Percentiles rank a stretch among this genome's conserved stretches.
These are phyloP conservation scores for Pleurotus eryngii DNA, from an alignment of 768 basidiomycete genomes.

Conservation along the genomic window DNA sequence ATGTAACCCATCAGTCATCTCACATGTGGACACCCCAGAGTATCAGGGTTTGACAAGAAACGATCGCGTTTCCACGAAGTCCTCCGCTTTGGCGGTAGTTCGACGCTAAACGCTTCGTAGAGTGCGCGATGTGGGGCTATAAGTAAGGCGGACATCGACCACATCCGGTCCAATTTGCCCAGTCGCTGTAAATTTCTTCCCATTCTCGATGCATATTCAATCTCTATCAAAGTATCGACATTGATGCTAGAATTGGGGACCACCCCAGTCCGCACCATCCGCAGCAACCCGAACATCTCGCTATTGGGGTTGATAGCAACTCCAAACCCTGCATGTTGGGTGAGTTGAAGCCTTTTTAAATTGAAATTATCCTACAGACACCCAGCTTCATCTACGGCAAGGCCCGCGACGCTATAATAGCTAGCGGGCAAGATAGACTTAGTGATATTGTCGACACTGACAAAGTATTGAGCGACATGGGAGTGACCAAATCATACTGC, in stretches of 20 bases:
- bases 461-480: constrained; percentile 76
- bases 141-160: constrained; percentile 20
- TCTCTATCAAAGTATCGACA: constrained; percentile 76
- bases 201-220: constrained; percentile 66
- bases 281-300: constrained; percentile 51
- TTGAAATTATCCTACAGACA: too few species aligned
- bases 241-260: constrained; percentile 67
- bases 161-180: constrained; percentile 63
- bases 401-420: constrained; percentile 73
- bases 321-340: too few species aligned
- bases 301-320: constrained; percentile 14
- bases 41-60: too few species aligned
- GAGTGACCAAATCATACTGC: constrained; percentile 72
- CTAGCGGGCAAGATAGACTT: constrained; percentile 64
- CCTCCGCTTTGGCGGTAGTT: constrained; percentile 42
- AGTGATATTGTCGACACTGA: constrained; percentile 58
- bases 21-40: too few species aligned
- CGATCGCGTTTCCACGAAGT: constrained; percentile 62
- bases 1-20: too few species aligned
- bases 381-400: constrained; percentile 69
- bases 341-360: too few species aligned
- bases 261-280: constrained; percentile 67
- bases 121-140: constrained; percentile 47
- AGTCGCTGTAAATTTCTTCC: constrained; percentile 65
- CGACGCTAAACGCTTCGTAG: too few species aligned